These are phyloP conservation scores for Cicer judaicum DNA, from an alignment of 306 rosid genomes.

Conservation along the genomic window DNA sequence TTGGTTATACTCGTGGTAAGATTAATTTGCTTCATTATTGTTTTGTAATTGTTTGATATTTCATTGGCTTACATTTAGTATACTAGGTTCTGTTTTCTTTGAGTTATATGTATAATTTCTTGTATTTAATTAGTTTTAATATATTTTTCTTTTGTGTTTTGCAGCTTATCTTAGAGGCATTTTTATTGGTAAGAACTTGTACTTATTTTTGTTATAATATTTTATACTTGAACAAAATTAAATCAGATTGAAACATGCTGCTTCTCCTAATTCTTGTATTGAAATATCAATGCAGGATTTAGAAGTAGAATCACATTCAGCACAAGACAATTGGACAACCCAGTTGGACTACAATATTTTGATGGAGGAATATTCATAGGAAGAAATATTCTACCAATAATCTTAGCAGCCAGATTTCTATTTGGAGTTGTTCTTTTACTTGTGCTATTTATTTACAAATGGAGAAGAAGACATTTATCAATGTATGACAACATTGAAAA, in stretches of 20 bases:
- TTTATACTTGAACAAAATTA: background rate
- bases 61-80: too few species aligned
- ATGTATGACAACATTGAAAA: constrained; percentile 23
- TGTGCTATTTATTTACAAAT: constrained; percentile 9
- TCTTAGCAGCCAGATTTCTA: background rate
- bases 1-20: constrained; percentile 34
- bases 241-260: background rate
- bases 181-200: constrained; percentile 37
- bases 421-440: constrained; percentile 19
- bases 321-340: constrained; percentile 30
- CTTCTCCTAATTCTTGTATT: background rate
- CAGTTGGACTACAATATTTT: constrained; percentile 35
- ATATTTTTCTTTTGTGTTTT: constrained; percentile 8
- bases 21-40: background rate
- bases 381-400: constrained; percentile 6
- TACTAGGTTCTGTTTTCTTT: background rate
- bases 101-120: background rate
- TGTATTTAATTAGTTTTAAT: background rate
- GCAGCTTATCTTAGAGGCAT: constrained; percentile 45
- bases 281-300: constrained; percentile 19
- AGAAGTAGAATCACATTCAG: constrained; percentile 29
- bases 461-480: constrained; percentile 31
- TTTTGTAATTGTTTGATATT: too few species aligned
- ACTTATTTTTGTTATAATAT: background rate
- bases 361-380: constrained; percentile 39